A percentile compares a stretch with the other conserved stretches of the same genome.
These are phyloP conservation scores for Talaromyces verruculosus DNA, from an alignment of 2,329 filamentous ascomycete species.

Conservation along the genomic window DNA sequence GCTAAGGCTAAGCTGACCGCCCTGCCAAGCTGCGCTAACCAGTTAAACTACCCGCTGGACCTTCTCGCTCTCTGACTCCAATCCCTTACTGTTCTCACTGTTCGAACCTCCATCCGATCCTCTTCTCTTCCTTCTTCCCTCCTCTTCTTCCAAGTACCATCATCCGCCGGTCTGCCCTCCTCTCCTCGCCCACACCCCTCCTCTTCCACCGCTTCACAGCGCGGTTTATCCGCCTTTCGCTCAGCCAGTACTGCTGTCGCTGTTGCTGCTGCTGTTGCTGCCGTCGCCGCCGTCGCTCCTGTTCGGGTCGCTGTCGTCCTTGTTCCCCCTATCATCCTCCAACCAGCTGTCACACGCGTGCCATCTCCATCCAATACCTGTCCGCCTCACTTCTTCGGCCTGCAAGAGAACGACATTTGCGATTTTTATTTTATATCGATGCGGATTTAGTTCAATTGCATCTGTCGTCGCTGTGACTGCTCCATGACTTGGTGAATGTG, in stretches of 20 bases:
- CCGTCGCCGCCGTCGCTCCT: background rate
- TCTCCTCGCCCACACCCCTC: constrained; percentile 16
- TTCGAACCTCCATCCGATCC: constrained; percentile 1
- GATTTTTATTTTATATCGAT: background rate
- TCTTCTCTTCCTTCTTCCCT: constrained; percentile 16
- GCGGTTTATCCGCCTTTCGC: constrained; percentile 16
- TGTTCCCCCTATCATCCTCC: constrained; percentile 7
- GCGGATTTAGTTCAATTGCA: constrained; percentile 9
- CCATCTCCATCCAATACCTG: constrained; percentile 13
- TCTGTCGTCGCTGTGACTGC: background rate
- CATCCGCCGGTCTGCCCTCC: constrained; percentile 14
- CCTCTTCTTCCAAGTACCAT: constrained; percentile 15
- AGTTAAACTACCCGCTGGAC: constrained; percentile 5
- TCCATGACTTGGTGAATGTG: background rate
- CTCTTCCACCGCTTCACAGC: constrained; percentile 17
- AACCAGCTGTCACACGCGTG: constrained; percentile 13
- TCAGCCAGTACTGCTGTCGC: constrained; percentile 18
- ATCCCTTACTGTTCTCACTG: background rate
- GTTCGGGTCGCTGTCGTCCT: constrained; percentile 10
- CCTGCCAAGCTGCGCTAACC: constrained; percentile 14
- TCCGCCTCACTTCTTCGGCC: background rate
- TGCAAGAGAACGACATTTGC: background rate
- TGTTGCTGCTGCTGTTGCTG: background rate
- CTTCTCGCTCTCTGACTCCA: constrained; percentile 12
- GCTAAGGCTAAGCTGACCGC: constrained; percentile 6